Conservation (phyloP, 2,329 filamentous ascomycete genomes). For the Fonsecaea pedrosoi region DNA sequence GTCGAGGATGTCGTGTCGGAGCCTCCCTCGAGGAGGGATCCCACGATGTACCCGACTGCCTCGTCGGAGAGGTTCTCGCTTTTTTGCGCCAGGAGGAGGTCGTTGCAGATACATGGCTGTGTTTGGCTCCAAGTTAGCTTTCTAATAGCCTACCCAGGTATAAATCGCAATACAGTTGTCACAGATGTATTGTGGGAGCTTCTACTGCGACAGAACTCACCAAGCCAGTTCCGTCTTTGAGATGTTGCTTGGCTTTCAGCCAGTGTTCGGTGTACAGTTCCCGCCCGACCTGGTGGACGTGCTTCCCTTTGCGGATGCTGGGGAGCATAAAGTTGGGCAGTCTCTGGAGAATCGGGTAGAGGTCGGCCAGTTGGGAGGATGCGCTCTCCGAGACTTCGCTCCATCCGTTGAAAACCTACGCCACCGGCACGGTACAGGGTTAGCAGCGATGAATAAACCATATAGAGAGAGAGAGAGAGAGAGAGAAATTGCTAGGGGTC, state of each 20-base stretch:
- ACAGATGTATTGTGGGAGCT: no score
- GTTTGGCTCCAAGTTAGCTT: slow-evolving; percentile 4
- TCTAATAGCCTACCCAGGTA: background rate
- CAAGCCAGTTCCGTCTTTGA: slow-evolving; percentile 24
- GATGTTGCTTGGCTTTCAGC: slow-evolving; percentile 28
- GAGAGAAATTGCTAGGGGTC: no score
- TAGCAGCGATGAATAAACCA: no score
- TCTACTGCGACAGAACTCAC: slow-evolving; percentile 11
- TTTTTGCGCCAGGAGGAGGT: slow-evolving; percentile 31
- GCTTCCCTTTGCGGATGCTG: slow-evolving; percentile 20
- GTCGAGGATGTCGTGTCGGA: slow-evolving; percentile 54
- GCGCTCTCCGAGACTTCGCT: slow-evolving; percentile 27
- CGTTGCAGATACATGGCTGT: slow-evolving; percentile 34
- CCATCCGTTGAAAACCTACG: slow-evolving; percentile 30
- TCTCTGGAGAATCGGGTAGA: slow-evolving; percentile 32
- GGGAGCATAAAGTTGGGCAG: slow-evolving; percentile 35
- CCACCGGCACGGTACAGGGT: background rate
- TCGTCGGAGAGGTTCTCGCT: slow-evolving; percentile 34
- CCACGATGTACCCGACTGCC: slow-evolving; percentile 42
- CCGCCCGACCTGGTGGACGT: slow-evolving; percentile 30
- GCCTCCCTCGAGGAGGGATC: slow-evolving; percentile 51
- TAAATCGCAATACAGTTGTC: no score
- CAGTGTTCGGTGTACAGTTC: slow-evolving; percentile 30
- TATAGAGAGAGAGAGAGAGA: no score
- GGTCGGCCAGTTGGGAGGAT: slow-evolving; percentile 30